Conservation (phyloP, 345 rosid genomes). For the Barbarea vulgaris region DNA sequence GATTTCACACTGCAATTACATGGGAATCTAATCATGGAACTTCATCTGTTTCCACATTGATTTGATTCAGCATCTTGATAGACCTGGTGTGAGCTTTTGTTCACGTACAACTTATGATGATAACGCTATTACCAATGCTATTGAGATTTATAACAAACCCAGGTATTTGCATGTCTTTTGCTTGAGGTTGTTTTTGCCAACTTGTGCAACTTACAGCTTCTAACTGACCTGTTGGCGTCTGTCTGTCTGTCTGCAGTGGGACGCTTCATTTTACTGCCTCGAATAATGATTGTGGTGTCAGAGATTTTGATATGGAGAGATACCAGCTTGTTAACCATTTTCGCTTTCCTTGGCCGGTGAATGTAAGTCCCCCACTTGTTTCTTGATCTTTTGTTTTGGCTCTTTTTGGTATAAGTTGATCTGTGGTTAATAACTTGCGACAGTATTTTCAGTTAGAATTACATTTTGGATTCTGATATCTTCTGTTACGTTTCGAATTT, state of each 20-base stretch:
- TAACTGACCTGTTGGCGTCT: slow-evolving; percentile 27
- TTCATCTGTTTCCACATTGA: slow-evolving; percentile 21
- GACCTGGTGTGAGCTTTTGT: slow-evolving; percentile 90
- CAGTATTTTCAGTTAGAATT: slow-evolving; percentile 1
- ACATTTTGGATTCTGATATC: not conserved
- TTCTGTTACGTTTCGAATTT: not conserved
- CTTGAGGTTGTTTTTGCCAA: slow-evolving; percentile 4
- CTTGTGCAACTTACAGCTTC: slow-evolving; percentile 9
- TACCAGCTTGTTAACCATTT: slow-evolving; percentile 64
- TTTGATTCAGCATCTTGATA: slow-evolving; percentile 65
- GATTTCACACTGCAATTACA: not conserved
- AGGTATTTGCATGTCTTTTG: slow-evolving; percentile 48
- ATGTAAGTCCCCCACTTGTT: slow-evolving; percentile 50
- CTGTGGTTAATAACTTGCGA: not conserved
- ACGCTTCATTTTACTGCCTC: slow-evolving; percentile 78
- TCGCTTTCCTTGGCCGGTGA: slow-evolving; percentile 74
- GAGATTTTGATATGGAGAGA: slow-evolving; percentile 87
- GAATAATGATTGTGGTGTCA: slow-evolving; percentile 77
- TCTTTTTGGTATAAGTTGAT: slow-evolving; percentile 1
- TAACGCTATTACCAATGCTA: slow-evolving; percentile 93
- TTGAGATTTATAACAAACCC: slow-evolving; percentile 76
- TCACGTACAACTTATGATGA: slow-evolving; percentile 90
- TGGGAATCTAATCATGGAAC: slow-evolving; percentile 13
- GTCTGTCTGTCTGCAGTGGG: slow-evolving; percentile 51
- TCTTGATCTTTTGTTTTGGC: not conserved